Conservation (phyloP, 768 basidiomycete genomes). For the Rhodosporidiobolus odoratus region DNA sequence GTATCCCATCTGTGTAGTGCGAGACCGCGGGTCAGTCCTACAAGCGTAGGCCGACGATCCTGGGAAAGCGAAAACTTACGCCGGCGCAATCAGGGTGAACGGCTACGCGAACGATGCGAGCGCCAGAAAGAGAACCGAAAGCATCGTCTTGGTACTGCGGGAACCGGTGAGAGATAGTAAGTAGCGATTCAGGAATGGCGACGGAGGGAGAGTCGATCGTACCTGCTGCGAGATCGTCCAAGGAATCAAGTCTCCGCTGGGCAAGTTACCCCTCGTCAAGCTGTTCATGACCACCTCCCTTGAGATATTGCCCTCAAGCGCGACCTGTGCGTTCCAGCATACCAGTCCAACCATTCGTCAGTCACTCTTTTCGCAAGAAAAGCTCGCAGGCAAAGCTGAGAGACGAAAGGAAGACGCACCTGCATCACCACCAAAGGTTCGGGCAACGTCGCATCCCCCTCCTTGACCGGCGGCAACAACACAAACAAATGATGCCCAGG, state of each 20-base stretch:
- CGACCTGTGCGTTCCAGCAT: too few relatives aligned
- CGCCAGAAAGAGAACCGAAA: conserved; percentile 87
- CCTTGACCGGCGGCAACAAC: conserved; percentile 81
- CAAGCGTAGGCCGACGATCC: too few relatives aligned
- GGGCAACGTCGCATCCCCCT: conserved; percentile 70
- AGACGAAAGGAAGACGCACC: conserved; percentile 15
- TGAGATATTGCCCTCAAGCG: conserved; percentile 87
- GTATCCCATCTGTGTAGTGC: conserved; percentile 79
- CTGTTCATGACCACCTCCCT: conserved; percentile 79
- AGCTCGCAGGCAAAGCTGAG: neutral
- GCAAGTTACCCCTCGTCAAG: conserved; percentile 71
- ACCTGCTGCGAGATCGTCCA: conserved; percentile 81
- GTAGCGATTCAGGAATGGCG: neutral
- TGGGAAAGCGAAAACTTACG: conserved; percentile 53
- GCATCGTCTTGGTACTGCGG: conserved; percentile 88
- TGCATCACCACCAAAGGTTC: conserved; percentile 94
- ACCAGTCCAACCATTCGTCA: too few relatives aligned
- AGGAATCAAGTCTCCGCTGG: conserved; percentile 94
- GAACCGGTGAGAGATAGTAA: conserved; percentile 18
- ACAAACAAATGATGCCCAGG: conserved; percentile 97
- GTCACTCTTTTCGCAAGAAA: neutral
- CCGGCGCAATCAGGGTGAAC: conserved; percentile 92
- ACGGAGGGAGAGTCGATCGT: conserved; percentile 5
- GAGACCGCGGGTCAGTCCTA: neutral
- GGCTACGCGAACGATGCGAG: conserved; percentile 83